phyloP scores from a whole-genome alignment of 2,329 filamentous ascomycete genomes.

The Trichoderma sp. region DNA sequence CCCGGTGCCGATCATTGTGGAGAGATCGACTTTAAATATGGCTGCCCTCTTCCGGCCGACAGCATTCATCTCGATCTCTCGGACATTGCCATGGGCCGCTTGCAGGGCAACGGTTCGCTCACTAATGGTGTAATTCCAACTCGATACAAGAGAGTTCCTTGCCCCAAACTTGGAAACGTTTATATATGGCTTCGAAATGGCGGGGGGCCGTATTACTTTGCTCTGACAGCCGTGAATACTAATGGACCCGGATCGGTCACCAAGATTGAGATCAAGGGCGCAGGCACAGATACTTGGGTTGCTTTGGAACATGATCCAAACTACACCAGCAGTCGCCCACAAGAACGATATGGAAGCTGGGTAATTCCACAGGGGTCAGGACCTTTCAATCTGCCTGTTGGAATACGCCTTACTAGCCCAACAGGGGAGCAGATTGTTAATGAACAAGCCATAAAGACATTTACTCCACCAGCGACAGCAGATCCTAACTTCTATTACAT shows the following conservation, averaged over 20 bases:
- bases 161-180: slow-evolving; percentile 10
- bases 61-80: slow-evolving; percentile 16
- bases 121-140: slow-evolving; percentile 5
- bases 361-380: background rate
- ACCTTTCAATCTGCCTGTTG: slow-evolving; percentile 3
- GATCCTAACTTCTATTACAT: slow-evolving; percentile 14
- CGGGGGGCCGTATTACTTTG: slow-evolving; percentile 11
- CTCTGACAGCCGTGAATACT: slow-evolving; percentile 2
- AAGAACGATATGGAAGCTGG: slow-evolving; percentile 16
- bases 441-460: slow-evolving; percentile 5
- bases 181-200: slow-evolving; percentile 14
- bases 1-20: slow-evolving; percentile 10
- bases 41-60: slow-evolving; percentile 8
- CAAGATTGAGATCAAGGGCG: background rate
- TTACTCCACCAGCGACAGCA: background rate
- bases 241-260: slow-evolving; percentile 10
- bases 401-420: slow-evolving; percentile 7
- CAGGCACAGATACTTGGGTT: background rate
- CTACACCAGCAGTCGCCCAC: slow-evolving; percentile 13
- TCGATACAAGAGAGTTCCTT: slow-evolving; percentile 5
- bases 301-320: slow-evolving; percentile 8
- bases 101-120: slow-evolving; percentile 11
- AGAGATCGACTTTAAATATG: slow-evolving; percentile 12
- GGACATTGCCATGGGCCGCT: slow-evolving; percentile 12
- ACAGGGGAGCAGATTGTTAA: slow-evolving; percentile 12